A percentile compares a stretch with the other conserved stretches of the same genome.
Conservation (phyloP, 139 green algal genomes). For the Zygnema cylindricum region DNA sequence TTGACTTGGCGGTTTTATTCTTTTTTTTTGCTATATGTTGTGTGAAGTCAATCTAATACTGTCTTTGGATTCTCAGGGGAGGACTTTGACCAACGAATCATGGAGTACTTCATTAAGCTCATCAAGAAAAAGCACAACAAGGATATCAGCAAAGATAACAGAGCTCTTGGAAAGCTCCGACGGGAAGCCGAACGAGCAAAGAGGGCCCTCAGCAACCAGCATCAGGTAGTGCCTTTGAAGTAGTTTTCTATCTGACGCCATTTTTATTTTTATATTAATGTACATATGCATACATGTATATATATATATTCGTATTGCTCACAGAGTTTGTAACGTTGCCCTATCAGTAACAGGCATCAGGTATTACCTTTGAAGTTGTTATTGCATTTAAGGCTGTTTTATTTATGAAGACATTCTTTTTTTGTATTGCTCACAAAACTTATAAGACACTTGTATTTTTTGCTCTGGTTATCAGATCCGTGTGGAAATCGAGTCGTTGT, state of each 20-base stretch:
- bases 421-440: background rate
- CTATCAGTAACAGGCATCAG: too few relatives aligned
- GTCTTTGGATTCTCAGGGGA: conserved; percentile 68
- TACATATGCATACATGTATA: too few relatives aligned
- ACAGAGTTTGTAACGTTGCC: too few relatives aligned
- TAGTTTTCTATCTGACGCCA: background rate
- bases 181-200: conserved; percentile 97
- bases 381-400: too few relatives aligned
- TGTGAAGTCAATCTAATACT: background rate
- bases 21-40: conserved; percentile 26
- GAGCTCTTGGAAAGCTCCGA: conserved; percentile 94
- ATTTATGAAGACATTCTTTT: too few relatives aligned
- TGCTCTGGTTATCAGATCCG: conserved; percentile 68
- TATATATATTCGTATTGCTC: too few relatives aligned
- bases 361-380: too few relatives aligned
- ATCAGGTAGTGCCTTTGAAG: conserved; percentile 73
- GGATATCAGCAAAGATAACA: conserved; percentile 89
- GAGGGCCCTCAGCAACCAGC: conserved; percentile 92
- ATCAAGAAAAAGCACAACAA: conserved; percentile 97
- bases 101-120: conserved; percentile 99
- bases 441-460: background rate
- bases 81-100: conserved; percentile 98
- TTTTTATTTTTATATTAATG: too few relatives aligned
- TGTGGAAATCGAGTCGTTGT: conserved; percentile 96
- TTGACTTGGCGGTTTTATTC: background rate